Base-by-base conservation (phyloP, 2,329 filamentous ascomycete genomes). In the Elsinoe perseae region DNA sequence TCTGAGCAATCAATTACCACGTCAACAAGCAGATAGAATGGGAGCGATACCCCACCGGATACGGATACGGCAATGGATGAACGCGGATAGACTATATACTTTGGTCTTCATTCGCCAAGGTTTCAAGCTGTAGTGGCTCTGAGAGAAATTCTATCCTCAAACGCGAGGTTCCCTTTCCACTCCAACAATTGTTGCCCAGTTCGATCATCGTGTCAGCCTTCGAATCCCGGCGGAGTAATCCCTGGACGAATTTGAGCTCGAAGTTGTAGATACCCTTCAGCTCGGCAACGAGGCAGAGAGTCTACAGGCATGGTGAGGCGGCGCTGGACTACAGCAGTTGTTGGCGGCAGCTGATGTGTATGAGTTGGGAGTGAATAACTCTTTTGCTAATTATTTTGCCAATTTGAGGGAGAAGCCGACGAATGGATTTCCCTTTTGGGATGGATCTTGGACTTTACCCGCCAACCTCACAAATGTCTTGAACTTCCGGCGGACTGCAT, bases 161-260 rank as follows among this genome's bases (percentile, higher is more conserved):
- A 12, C 23, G 38, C 53, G 21, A 44, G 53, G 20, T 44, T 36
- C 53, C 42, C 42, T 56, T 56, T 48, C 53, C 27, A 38, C 20
- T 56, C 53, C 42, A 32, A 18, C 27, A 34, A 48, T 14, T 20
- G 53, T 56, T 56, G 53, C 53, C 53, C 53, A 56, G 53, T 46
- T 48, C 53, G 53, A 56, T 44, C 53, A n/a, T 10, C 25, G 53
- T 56, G 53, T 56, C 53, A 23, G 42, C 52, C 48, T 56, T 56
- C 53, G 53, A 56, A 48, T 56, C 53, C 53, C 40, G 53, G 53
- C 42, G 40, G 53, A 56, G 53, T 46, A 56, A 48, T 56, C 53
- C 40, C 53, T 34, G 40, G 53, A 46, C 16, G 38, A 36, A 56
- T 48, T 56, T 27, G 53, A 56, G 53, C 28, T 23, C 27, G 53